Base-by-base conservation (phyloP, 495 filamentous ascomycete genomes). In the Penicillium bialowiezense region DNA sequence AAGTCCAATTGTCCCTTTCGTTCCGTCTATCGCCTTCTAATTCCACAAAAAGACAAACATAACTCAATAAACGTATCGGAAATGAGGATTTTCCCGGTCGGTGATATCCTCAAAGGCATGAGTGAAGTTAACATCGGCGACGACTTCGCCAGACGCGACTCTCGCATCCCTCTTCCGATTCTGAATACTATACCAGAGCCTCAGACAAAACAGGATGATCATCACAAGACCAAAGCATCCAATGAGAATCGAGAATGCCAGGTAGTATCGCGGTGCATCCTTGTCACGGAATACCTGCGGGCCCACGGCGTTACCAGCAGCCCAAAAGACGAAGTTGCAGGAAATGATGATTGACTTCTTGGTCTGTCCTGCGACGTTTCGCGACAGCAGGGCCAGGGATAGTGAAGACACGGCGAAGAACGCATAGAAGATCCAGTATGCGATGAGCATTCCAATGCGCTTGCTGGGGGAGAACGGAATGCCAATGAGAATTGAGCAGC, bases 341-440 rank as follows among this genome's bases (percentile, higher is more conserved):
- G 74, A 72, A 14, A 73, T 70, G 18, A 74, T 64, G 5, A 67
- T 58, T 0, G 71, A 70, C 46, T 86, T 86, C 60, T 87, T 87
- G 5, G 84, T 85, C 54, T 83, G 84, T 7, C 83, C 83, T 6
- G 80, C 81, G 7, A 86, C 75, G 50, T 87, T 86, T n/a, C 75
- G 77, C 0, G 71, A 72, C 33, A 85, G 76, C 38, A 84, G 67
- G 8, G 73, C 74, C 5, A 85, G 63, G 0, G 81, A 58, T 3
- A 79, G 74, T 1, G 79, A 79, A 50, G 44, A 81, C 4, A 77
- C 77, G 12, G 77, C 79, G 36, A 80, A 73, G 47, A 67, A 68
- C 1, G 76, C 75, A 46, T 80, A 71, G 0, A 77, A 78, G 5
- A 83, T 60, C 51, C 83, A 86, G 66, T 82, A 84, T 9, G 76